These are phyloP conservation scores for Nephromyces sp. DNA, from an alignment of 169 alveolate species.

Conservation along the genomic window DNA sequence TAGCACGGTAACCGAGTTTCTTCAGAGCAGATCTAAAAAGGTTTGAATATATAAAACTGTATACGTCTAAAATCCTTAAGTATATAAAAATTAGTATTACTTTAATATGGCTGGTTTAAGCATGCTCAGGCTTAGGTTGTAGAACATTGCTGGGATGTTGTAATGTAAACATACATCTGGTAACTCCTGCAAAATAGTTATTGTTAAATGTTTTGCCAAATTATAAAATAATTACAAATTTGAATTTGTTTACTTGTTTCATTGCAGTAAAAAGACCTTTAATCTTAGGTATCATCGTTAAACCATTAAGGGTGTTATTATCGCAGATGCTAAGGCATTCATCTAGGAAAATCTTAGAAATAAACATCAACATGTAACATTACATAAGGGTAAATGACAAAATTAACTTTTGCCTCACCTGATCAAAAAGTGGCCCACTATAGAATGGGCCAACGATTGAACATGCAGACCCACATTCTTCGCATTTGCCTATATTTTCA, in stretches of 20 bases:
- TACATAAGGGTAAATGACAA: too few species aligned
- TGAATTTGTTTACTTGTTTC: conserved; percentile 13
- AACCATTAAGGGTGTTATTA: conserved; percentile 28
- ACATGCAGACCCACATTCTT: conserved; percentile 24
- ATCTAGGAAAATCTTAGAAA: conserved; percentile 4
- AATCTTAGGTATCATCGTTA: conserved; percentile 20
- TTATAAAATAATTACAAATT: background rate
- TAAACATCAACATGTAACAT: background rate
- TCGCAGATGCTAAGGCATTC: conserved; percentile 3
- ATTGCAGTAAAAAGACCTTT: conserved; percentile 34
- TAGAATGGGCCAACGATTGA: conserved; percentile 58
- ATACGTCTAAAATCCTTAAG: background rate
- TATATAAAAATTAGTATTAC: conserved; percentile 9
- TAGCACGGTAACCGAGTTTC: conserved; percentile 52
- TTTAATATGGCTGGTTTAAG: conserved; percentile 34
- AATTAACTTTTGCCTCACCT: too few species aligned
- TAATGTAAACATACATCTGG: conserved; percentile 46
- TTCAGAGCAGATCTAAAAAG: conserved; percentile 51
- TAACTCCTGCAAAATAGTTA: conserved; percentile 41
- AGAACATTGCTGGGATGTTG: conserved; percentile 50
- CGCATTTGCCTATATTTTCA: conserved; percentile 12
- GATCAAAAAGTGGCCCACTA: conserved; percentile 50
- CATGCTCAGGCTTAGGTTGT: conserved; percentile 40
- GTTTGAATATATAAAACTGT: background rate
- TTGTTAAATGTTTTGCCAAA: background rate